These are phyloP conservation scores for Kondoa malvinella DNA, from an alignment of 768 basidiomycete species.

Conservation along the genomic window DNA sequence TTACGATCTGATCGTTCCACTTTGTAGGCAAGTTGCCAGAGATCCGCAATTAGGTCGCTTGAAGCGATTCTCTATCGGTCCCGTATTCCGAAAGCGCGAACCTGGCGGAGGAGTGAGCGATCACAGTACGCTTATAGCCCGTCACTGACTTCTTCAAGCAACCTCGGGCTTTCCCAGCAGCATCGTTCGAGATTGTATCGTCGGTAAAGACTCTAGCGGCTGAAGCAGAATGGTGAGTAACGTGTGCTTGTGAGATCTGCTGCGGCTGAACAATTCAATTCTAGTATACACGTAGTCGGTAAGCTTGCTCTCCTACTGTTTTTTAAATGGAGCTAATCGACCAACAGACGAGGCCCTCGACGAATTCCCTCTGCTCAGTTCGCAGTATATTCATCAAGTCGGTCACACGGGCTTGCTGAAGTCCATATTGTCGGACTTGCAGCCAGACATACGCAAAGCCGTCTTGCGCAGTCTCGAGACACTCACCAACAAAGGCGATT, in stretches of 20 bases:
- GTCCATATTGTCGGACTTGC: constrained; percentile 22
- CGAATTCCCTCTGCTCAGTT: background rate
- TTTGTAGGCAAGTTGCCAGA: constrained; percentile 26
- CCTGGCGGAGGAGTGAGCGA: constrained; percentile 24
- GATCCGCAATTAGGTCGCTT: constrained; percentile 24
- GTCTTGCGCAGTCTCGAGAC: constrained; percentile 24
- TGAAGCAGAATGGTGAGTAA: constrained; percentile 25
- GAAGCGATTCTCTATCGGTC: constrained; percentile 29
- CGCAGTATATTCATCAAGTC: constrained; percentile 20
- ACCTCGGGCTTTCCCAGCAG: constrained; percentile 23
- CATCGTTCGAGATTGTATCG: constrained; percentile 30
- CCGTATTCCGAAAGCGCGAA: constrained; percentile 22
- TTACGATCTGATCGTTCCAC: constrained; percentile 14
- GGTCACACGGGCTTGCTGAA: constrained; percentile 27
- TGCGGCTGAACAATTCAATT: background rate
- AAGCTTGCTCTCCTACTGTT: constrained; percentile 1
- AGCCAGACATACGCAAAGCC: constrained; percentile 18
- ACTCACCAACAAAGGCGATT: constrained; percentile 12
- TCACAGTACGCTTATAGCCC: background rate
- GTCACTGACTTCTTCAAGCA: background rate
- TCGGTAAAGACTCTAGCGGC: constrained; percentile 26
- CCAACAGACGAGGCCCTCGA: constrained; percentile 11
- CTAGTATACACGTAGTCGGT: constrained; percentile 18
- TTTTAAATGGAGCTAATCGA: background rate
- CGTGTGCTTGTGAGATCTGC: background rate